These are phyloP conservation scores for Nothomitra cinnamomea DNA, from an alignment of 2,329 filamentous ascomycete genomes.

Conservation along the genomic window DNA sequence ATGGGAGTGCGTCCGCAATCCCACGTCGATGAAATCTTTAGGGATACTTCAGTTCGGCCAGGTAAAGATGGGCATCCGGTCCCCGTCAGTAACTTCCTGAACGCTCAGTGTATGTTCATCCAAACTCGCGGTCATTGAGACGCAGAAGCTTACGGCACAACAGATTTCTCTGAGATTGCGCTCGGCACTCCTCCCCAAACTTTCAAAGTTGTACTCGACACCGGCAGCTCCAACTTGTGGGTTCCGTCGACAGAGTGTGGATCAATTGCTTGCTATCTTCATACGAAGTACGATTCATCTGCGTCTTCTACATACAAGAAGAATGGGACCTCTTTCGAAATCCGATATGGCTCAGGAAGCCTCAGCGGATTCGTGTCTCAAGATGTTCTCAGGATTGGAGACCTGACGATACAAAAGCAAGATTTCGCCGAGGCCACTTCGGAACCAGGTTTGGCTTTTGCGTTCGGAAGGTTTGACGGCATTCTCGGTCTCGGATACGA, in stretches of 20 bases:
- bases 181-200: constrained; percentile 81
- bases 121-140: not conserved
- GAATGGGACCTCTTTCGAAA: constrained; percentile 86
- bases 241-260: constrained; percentile 79
- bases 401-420: constrained; percentile 74
- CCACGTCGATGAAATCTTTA: constrained; percentile 65
- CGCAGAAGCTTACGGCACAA: not conserved
- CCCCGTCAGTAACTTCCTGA: constrained; percentile 92
- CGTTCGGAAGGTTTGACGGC: constrained; percentile 93
- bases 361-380: constrained; percentile 87
- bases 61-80: constrained; percentile 58
- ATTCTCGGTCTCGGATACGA: constrained; percentile 91
- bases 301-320: constrained; percentile 80
- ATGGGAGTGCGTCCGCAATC: constrained; percentile 60
- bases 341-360: constrained; percentile 87
- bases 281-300: constrained; percentile 89
- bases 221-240: constrained; percentile 98
- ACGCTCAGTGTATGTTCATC: constrained; percentile 72
- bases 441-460: constrained; percentile 92
- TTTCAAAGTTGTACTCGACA: constrained; percentile 98
- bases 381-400: constrained; percentile 73
- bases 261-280: constrained; percentile 96
- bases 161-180: constrained; percentile 93
- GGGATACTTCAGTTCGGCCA: constrained; percentile 47
- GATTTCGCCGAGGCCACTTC: constrained; percentile 92